phyloP scores from a whole-genome alignment of 345 rosid genomes.

The Diplotaxis tenuifolia region DNA sequence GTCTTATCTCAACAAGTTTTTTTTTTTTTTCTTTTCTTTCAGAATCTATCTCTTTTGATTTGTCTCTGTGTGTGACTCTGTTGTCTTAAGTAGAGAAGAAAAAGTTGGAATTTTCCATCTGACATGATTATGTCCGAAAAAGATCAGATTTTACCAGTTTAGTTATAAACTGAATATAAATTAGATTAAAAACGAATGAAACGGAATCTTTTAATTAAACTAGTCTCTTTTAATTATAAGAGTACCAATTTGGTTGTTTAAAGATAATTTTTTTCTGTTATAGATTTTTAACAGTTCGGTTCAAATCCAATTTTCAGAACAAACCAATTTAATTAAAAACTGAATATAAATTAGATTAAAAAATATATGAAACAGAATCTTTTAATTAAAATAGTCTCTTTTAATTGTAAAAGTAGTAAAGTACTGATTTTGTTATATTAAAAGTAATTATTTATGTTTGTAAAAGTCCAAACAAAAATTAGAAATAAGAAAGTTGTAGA shows the following conservation, averaged over 20 bases:
- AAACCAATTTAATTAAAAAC: neutral
- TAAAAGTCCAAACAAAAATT: neutral
- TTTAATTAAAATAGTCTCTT: neutral
- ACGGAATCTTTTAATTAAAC: neutral
- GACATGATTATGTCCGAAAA: neutral
- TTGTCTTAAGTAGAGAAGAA: neutral
- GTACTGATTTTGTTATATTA: neutral
- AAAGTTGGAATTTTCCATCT: neutral
- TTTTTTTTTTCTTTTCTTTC: neutral
- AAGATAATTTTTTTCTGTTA: too few species aligned
- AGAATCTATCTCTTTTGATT: conserved; percentile 5
- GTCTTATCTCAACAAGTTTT: conserved; percentile 17
- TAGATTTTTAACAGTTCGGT: too few species aligned
- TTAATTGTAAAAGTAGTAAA: neutral
- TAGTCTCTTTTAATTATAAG: neutral
- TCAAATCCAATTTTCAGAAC: neutral
- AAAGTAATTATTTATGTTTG: neutral
- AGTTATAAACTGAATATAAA: neutral
- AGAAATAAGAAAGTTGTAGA: neutral
- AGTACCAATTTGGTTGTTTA: too few species aligned
- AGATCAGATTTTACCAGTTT: neutral
- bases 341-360: neutral
- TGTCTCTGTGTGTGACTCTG: conserved; percentile 1
- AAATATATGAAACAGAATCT: neutral
- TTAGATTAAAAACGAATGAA: neutral